Base-by-base conservation (phyloP, 2,329 filamentous ascomycete species). In the Chalaropsis ovoidea region DNA sequence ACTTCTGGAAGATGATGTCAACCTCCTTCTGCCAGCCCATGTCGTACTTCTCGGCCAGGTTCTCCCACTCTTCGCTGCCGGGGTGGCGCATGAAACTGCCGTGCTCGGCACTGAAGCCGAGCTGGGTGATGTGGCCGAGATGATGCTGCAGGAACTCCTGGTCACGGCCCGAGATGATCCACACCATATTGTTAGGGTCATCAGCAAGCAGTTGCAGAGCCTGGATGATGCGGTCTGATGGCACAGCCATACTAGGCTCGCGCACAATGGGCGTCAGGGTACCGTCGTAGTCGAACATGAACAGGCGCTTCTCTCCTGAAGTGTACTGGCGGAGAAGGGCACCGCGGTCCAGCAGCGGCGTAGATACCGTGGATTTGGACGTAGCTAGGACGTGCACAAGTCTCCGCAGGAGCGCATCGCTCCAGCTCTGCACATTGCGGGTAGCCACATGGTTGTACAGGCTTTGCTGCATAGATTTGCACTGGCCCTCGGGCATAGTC, bases 251-350 rank as follows among this genome's bases (percentile, higher is more conserved):
- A 70, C 88, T 86, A 1, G 94, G 94, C 72, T 97, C 91, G 70
- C 88, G 87, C 65, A 97, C 94, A 71, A 99, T 97, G 0, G 92
- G 90, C 2, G 94, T 97, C 65, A 99, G 82, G 0, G 94, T 99
- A 61, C 94, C 94, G 74, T 99, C 94, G 72, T 99, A 99, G 77
- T 99, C 94, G 73, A 97, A 96, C 89, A 99, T 93, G 79, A 97
- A 96, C 2, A 99, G 80, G 11, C 94, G 86, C 76, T 89, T 90
- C 68, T 82, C 82, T 2, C 90, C 86, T 47, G 82, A 78, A 68
- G 85, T 84, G 75, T 96, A 97, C 68, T 86, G 86, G 65, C 81
- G 78, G 45, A 95, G 78, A 69, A 96, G 76, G 68, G 84, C 80
- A 2, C 85, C 80, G 43, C 86, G 86, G 73, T 97, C 91, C 22